Base-by-base conservation (phyloP, 306 rosid species). In the Fragaria iinumae region DNA sequence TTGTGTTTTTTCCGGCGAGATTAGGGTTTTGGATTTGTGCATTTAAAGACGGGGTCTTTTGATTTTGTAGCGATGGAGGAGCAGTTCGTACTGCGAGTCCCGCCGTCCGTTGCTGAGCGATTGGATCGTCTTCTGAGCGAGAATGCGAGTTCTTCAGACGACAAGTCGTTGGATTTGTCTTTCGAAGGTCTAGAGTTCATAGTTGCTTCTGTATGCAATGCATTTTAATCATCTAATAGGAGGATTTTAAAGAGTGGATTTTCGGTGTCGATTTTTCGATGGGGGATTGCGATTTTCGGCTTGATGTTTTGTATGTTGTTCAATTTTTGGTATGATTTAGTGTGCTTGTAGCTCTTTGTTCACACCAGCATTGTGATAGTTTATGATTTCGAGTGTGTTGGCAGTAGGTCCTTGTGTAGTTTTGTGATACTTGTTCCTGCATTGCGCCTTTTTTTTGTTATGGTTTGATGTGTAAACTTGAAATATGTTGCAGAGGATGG, bases 51-150 rank as follows among this genome's bases (percentile, higher is more conserved):
- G 21, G 3, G 32, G 56, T 67, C 56, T 29, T 63, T 62, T 23
- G 48, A 11, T 62, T 36, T 71, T 53, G 77, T 39, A 83, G 84
- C 29, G 27, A 88, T 88, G 90, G 91, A 88, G 52, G 92, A 88
- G 86, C 90, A 88, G 50, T 88, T 88, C 80, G 80, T 86, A 21
- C 84, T 86, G 57, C 78, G 87, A 75, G 90, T 88, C 79, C 87
- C 90, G 32, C 92, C 86, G 13, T 84, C 92, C 17, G 75, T 88
- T 72, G 88, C 92, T 3, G 88, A 84, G 81, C 79, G 85, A 47
- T 69, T 88, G 21, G 90, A 88, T n/a, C 87, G 82, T 50, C 80
- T 86, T 72, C 47, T 84, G 21, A 81, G 71, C 67, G 90, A 86
- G 52, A 79, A 73, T 57, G 71, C 82, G 47, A 43, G 47, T 64